Evolutionary conservation across 331 rosid species (phyloP), one percentile per base, ranked within the genome.

Genomic region (Rhamnella rubrinervis): DNA sequence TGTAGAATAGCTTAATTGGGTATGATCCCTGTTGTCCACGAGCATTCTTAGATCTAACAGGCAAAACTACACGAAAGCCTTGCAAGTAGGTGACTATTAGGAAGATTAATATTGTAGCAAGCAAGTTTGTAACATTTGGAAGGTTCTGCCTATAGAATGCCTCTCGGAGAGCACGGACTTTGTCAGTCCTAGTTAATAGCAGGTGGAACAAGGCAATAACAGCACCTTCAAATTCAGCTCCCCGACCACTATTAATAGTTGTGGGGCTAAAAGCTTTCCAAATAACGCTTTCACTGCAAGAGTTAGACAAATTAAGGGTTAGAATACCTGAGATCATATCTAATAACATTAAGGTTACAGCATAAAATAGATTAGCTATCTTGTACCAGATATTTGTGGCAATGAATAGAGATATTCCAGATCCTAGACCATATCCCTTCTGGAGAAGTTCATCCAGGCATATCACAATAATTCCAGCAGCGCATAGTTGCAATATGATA

Each of bases 181-280:
- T 85, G 66, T 85, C 85, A n/a, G 71, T 59, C 70, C 85, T 73
- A 26, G 85, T 76, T 7, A 82, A 59, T 61, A 82, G 63, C 21
- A 70, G 77, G 74, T 85, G 89, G 71, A 82, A 68, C 76, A 77
- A 71, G 57, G 85, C 83, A 71, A 79, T 65, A 21, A 82, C 70
- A 71, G 89, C 87, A 44, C 89, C 89, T 82, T 78, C 88, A 55
- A 77, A 79, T 61, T 85, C 87, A 74, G 86, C 73, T 55, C 89
- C n/a, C 37, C 81, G 75, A 38, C 87, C 83, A 5, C 78, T 80
- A 59, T 85, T 82, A 55, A 79, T 74, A 15, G 87, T 79, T 28
- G 83, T 77, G 70, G 81, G 85, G 72, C 89, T 85, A 65, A 79
- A 79, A 12, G 87, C 81, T 68, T 85, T 82, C 87, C 85, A 82